Base-by-base conservation (phyloP, 495 filamentous ascomycete species). In the Aspergillus egyptiacus region DNA sequence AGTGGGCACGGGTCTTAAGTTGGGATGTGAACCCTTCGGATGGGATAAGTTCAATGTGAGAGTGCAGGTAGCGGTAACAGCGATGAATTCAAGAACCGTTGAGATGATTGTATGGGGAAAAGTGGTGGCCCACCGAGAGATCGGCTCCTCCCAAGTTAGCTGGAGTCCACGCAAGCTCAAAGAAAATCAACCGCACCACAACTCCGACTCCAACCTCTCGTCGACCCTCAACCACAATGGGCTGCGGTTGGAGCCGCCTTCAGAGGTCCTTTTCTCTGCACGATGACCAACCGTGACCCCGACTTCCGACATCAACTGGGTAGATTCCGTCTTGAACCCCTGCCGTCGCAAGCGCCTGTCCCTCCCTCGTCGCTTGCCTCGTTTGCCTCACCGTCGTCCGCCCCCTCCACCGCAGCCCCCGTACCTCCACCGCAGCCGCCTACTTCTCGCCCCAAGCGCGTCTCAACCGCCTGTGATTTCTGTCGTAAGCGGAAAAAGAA, bases 401-500 rank as follows among this genome's bases (percentile, higher is more conserved):
- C 40, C n/a, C 25, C 27, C 25, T 18, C 40, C 5, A 14, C 30
- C 14, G 27, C 39, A 5, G 14, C 36, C 13, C 34, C 44, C n/a
- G n/a, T n/a, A n/a, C 45, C 33, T 30, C 17, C 42, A 3, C 51
- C 10, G 33, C 42, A 10, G n/a, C 51, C 9, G 19, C 51, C 35
- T 39, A 55, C 32, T 1, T 46, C 43, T 6, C 43, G 23, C 23
- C 18, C 48, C 28, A 73, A 73, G 49, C 70, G 70, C 22, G 70
- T 73, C 17, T 71, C 70, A 11, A 73, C 70, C 1, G 74, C 74
- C 17, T 78, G 74, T 54, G 74, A 77, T 46, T 73, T 76, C 27
- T 78, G 74, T 61, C 68, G 74, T 36, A 75, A 72, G 45, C 60
- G 74, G 9, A 78, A 78, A 61, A 78, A 76, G 40, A 76, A 76